Percentiles rank a stretch among this genome's conserved stretches.
Evolutionary conservation across 495 filamentous ascomycete species (phyloP).

Genomic region (Penicillium ochrochloron): DNA sequence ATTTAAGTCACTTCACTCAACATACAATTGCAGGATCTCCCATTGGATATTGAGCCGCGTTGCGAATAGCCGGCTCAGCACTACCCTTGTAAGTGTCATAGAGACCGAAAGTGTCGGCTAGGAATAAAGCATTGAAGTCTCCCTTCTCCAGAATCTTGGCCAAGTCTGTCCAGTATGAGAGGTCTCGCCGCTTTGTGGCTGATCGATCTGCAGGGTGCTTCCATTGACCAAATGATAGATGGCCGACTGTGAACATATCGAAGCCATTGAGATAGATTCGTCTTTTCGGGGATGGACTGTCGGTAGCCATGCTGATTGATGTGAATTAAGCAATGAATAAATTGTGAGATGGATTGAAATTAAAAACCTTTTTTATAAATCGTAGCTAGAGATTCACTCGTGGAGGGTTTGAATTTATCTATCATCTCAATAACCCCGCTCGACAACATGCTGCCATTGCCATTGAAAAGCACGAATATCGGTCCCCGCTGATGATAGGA

Average conservation of each 20-base stretch:
- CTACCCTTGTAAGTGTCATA: neutral
- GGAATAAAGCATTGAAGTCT: neutral
- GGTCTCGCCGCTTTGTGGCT: neutral
- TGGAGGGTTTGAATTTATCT: neutral
- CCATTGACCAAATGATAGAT: constrained; percentile 29
- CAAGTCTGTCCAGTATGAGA: neutral
- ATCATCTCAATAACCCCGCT: neutral
- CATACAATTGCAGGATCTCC: neutral
- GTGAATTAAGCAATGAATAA: neutral
- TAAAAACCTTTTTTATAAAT: too few relatives aligned
- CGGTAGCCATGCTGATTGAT: neutral
- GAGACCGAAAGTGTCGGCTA: neutral
- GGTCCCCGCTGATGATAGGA: neutral
- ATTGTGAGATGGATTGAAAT: neutral
- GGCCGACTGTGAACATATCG: constrained; percentile 29
- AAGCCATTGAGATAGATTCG: constrained; percentile 32
- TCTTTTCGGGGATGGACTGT: neutral
- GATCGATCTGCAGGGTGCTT: constrained; percentile 16
- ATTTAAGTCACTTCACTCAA: neutral
- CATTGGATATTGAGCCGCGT: neutral
- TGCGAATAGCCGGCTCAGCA: neutral
- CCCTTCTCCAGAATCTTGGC: neutral
- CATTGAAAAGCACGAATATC: neutral
- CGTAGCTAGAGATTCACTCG: too few relatives aligned
- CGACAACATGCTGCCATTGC: neutral